phyloP scores from a whole-genome alignment of 139 green algal species.

The Eudorina sp. region DNA sequence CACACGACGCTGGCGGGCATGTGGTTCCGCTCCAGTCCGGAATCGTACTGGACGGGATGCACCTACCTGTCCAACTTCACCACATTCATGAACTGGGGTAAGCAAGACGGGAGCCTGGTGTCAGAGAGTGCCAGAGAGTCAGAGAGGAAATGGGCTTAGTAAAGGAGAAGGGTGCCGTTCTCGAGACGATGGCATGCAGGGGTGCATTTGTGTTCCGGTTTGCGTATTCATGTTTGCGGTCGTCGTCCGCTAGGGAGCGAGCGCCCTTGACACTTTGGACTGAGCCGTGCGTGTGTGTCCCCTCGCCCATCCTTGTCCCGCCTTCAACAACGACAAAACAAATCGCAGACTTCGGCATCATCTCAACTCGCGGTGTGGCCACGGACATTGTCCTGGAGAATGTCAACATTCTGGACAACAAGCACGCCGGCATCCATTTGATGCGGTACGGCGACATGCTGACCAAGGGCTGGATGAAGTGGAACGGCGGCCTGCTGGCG shows the following conservation, averaged over 20 bases:
- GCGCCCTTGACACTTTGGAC: no score
- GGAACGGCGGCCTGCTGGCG: slow-evolving; percentile 53
- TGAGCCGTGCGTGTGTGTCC: no score
- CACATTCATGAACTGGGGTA: slow-evolving; percentile 66
- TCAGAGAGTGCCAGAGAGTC: no score
- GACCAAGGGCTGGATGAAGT: slow-evolving; percentile 5
- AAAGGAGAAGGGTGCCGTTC: no score
- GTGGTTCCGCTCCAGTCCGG: slow-evolving; percentile 25
- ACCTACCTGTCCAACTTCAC: slow-evolving; percentile 60
- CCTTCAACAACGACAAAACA: no score
- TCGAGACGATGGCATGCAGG: no score
- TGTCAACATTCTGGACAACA: slow-evolving; percentile 62
- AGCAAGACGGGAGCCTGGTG: not conserved
- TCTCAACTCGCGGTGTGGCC: slow-evolving; percentile 61
- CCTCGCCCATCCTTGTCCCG: no score
- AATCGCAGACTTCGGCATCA: slow-evolving; percentile 71
- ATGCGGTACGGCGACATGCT: slow-evolving; percentile 47
- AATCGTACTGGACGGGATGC: slow-evolving; percentile 33
- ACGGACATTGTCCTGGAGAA: slow-evolving; percentile 52
- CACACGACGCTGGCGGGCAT: slow-evolving; percentile 56
- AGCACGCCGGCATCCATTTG: slow-evolving; percentile 60
- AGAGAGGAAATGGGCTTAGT: no score
- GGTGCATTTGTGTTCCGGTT: no score
- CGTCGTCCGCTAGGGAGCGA: no score
- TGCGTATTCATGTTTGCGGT: no score